Percentiles rank a stretch among this genome's conserved stretches.
These are phyloP conservation scores for Trebouxiophyceae sp. DNA, from an alignment of 163 green algal species.

Conservation along the genomic window DNA sequence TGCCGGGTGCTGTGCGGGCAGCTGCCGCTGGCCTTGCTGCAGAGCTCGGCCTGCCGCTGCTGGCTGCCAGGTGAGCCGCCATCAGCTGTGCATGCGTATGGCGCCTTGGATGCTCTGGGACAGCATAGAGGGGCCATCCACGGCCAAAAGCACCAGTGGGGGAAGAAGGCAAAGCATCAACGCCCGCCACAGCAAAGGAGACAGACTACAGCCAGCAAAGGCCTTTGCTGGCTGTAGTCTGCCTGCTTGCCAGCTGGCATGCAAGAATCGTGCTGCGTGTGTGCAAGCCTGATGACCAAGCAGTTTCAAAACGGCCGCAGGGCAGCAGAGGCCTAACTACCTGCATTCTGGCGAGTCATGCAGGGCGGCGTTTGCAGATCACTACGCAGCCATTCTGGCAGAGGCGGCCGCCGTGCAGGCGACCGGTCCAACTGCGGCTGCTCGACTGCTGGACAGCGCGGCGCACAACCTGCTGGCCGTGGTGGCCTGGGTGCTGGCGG, in stretches of 20 bases:
- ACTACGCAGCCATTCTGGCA: slow-evolving; percentile 4
- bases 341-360: not conserved
- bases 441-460: slow-evolving; percentile 13
- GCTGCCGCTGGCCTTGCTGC: slow-evolving; percentile 11
- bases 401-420: slow-evolving; percentile 5
- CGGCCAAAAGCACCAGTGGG: not conserved
- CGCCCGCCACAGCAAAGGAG: too few species aligned
- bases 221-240: not conserved
- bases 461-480: slow-evolving; percentile 6
- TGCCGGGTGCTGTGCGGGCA: slow-evolving; percentile 10
- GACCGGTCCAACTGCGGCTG: slow-evolving; percentile 3
- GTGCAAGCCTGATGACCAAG: too few species aligned
- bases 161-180: too few species aligned
- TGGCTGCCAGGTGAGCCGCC: slow-evolving; percentile 10
- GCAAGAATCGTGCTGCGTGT: too few species aligned
- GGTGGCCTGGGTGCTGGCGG: slow-evolving; percentile 9
- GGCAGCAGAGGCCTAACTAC: not conserved
- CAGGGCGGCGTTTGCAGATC: slow-evolving; percentile 16
- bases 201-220: not conserved
- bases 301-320: not conserved
- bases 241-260: not conserved
- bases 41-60: slow-evolving; percentile 12
- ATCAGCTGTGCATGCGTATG: too few species aligned
- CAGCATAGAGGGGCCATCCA: not conserved
- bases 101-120: too few species aligned